A percentile compares a stretch with the other conserved stretches of the same genome.
These are phyloP conservation scores for Xylaria sp. DNA, from an alignment of 2,329 filamentous ascomycete species.

Conservation along the genomic window DNA sequence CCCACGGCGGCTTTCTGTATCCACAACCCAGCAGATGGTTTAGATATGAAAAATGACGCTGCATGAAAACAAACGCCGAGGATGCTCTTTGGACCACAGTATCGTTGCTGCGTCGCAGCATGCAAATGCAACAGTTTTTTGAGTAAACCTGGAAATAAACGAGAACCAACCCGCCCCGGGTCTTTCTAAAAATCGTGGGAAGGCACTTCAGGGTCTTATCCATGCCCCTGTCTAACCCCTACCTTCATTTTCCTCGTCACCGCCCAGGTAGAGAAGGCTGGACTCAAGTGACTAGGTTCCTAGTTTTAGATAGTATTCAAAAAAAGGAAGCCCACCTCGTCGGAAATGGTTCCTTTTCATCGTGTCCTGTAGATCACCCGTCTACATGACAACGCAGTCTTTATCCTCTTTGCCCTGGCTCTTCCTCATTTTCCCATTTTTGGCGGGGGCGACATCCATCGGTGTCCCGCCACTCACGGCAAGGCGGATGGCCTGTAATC, in stretches of 20 bases:
- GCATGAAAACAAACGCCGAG: slow-evolving; percentile 32
- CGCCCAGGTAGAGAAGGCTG: not conserved
- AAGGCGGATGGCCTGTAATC: slow-evolving; percentile 85
- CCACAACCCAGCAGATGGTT: slow-evolving; percentile 15
- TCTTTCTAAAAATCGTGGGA: slow-evolving; percentile 30
- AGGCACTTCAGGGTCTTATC: slow-evolving; percentile 19
- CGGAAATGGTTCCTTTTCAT: slow-evolving; percentile 4
- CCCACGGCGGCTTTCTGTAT: slow-evolving; percentile 16
- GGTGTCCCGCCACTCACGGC: slow-evolving; percentile 72
- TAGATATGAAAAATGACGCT: slow-evolving; percentile 20
- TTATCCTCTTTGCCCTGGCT: slow-evolving; percentile 56
- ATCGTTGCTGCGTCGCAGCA: slow-evolving; percentile 28
- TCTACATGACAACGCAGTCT: slow-evolving; percentile 68
- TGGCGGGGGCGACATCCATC: slow-evolving; percentile 66
- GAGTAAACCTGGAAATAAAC: slow-evolving; percentile 26
- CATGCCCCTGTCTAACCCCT: slow-evolving; percentile 27
- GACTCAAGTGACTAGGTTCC: slow-evolving; percentile 16
- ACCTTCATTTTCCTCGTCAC: slow-evolving; percentile 18
- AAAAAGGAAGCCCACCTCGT: not conserved
- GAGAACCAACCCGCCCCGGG: slow-evolving; percentile 22
- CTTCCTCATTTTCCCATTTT: slow-evolving; percentile 63
- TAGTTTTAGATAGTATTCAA: slow-evolving; percentile 31
- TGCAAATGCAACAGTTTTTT: slow-evolving; percentile 32
- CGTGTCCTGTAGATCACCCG: slow-evolving; percentile 22
- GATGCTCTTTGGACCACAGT: slow-evolving; percentile 30